phyloP scores from a whole-genome alignment of 768 basidiomycete genomes.

The Nidularia pulvinata region DNA sequence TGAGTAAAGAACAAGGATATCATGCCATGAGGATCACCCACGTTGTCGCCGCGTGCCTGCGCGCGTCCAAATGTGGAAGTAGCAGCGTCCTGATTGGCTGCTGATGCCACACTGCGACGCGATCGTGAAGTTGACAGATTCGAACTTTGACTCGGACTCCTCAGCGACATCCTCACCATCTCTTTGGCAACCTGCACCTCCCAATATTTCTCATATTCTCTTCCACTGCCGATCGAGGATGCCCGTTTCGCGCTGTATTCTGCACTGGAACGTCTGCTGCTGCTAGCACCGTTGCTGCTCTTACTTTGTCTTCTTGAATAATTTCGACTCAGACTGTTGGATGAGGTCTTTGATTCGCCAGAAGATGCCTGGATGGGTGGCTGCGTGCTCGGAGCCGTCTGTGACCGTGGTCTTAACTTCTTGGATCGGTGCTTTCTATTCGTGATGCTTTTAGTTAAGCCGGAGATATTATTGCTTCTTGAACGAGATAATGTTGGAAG shows the following conservation, averaged over 20 bases:
- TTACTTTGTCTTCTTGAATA: constrained; percentile 27
- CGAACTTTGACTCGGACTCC: constrained; percentile 7
- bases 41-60: constrained; percentile 36
- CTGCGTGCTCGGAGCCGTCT: not conserved
- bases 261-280: constrained; percentile 51
- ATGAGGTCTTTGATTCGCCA: constrained; percentile 4
- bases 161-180: constrained; percentile 48
- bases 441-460: too few relatives aligned
- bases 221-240: constrained; percentile 18
- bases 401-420: too few relatives aligned
- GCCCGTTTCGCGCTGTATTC: constrained; percentile 57
- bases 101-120: constrained; percentile 2
- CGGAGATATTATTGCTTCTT: too few relatives aligned
- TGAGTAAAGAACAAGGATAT: constrained; percentile 24
- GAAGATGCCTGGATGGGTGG: constrained; percentile 19
- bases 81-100: constrained; percentile 11
- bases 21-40: constrained; percentile 25
- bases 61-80: constrained; percentile 25
- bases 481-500: too few relatives aligned
- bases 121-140: constrained; percentile 3
- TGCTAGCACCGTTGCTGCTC: constrained; percentile 17
- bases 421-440: too few relatives aligned
- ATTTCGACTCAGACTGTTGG: constrained; percentile 6
- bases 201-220: constrained; percentile 44
- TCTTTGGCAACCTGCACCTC: constrained; percentile 58